Evolutionary conservation across 768 basidiomycete species (phyloP).

Genomic region (Lactarius tabidus): DNA sequence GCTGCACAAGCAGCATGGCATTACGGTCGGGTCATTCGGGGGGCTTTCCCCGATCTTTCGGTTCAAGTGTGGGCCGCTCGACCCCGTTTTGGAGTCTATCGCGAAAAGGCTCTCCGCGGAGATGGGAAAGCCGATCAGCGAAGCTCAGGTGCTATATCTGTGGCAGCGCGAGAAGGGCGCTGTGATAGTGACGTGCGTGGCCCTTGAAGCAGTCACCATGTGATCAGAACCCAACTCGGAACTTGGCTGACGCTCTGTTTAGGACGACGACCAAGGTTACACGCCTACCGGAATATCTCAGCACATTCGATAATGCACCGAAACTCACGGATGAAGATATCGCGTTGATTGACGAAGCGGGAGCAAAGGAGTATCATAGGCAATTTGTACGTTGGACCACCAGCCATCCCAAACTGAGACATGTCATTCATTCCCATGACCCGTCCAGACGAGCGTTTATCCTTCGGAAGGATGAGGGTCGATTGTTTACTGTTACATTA

Average conservation of each 20-base stretch:
- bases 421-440: background rate
- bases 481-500: background rate
- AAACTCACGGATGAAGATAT: constrained; percentile 31
- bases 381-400: constrained; percentile 29
- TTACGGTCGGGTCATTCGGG: constrained; percentile 39
- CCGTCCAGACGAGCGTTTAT: background rate
- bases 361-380: constrained; percentile 32
- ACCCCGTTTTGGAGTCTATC: constrained; percentile 36
- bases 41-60: constrained; percentile 40
- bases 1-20: constrained; percentile 36
- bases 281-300: constrained; percentile 47
- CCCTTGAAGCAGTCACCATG: constrained; percentile 3
- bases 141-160: constrained; percentile 32
- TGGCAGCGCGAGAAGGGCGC: constrained; percentile 35
- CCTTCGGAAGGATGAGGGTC: constrained; percentile 10
- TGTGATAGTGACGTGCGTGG: constrained; percentile 34
- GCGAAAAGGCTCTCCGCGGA: constrained; percentile 28
- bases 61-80: constrained; percentile 38
- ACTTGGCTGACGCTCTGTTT: background rate
- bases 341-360: constrained; percentile 30
- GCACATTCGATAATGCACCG: constrained; percentile 40
- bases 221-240: background rate
- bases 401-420: background rate
- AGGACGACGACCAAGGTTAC: constrained; percentile 42
- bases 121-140: constrained; percentile 28